phyloP scores from a whole-genome alignment of 2,329 filamentous ascomycete genomes.

The Pseudocercospora musae region DNA sequence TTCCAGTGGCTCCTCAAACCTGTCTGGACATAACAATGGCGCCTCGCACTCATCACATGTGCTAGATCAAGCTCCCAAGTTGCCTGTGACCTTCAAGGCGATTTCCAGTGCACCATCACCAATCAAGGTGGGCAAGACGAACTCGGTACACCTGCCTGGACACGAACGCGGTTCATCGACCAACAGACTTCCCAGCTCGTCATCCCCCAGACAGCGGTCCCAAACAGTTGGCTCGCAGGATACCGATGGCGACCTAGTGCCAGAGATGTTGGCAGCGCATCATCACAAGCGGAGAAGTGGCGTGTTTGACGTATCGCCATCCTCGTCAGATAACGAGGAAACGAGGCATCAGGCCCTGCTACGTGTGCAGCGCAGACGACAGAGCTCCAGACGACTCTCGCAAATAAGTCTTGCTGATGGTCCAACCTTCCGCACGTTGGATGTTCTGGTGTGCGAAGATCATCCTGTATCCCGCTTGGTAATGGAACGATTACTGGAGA shows the following conservation, averaged over 20 bases:
- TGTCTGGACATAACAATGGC: constrained; percentile 72
- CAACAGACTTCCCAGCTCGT: constrained; percentile 33
- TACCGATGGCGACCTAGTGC: constrained; percentile 72
- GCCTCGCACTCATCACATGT: constrained; percentile 68
- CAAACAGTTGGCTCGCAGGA: constrained; percentile 85
- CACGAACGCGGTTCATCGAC: constrained; percentile 34
- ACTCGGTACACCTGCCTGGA: constrained; percentile 50
- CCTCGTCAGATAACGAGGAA: constrained; percentile 95
- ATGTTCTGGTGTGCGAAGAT: constrained; percentile 95
- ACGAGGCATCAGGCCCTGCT: constrained; percentile 86
- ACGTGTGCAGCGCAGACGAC: constrained; percentile 87
- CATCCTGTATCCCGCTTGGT: constrained; percentile 95
- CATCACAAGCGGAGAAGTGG: constrained; percentile 92
- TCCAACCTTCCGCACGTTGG: constrained; percentile 82
- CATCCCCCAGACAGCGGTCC: constrained; percentile 70
- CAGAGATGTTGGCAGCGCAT: constrained; percentile 56
- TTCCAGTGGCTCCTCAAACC: constrained; percentile 79
- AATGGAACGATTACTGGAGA: constrained; percentile 98
- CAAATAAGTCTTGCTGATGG: constrained; percentile 83
- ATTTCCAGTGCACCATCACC: constrained; percentile 55
- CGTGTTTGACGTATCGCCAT: constrained; percentile 93
- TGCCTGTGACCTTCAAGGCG: constrained; percentile 50
- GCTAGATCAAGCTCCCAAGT: constrained; percentile 65
- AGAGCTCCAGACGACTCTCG: constrained; percentile 90
- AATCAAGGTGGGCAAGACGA: constrained; percentile 46